phyloP scores from a whole-genome alignment of 2,329 filamentous ascomycete genomes.

The Hypoxylon sp. region DNA sequence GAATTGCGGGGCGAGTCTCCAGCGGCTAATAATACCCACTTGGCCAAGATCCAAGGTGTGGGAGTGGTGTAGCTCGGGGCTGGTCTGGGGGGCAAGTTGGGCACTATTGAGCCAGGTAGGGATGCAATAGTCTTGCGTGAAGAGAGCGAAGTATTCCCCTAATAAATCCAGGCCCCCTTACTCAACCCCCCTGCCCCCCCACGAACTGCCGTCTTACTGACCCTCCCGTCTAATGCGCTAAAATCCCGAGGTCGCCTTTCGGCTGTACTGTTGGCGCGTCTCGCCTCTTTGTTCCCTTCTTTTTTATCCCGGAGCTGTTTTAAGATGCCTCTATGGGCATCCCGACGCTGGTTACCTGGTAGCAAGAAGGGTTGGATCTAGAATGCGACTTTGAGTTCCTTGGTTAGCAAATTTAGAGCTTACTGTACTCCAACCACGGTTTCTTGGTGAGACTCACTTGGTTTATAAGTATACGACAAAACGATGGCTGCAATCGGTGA shows the following conservation, averaged over 20 bases:
- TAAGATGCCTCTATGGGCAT: constrained; percentile 31
- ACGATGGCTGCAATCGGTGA: constrained; percentile 47
- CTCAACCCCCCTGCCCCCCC: constrained; percentile 27
- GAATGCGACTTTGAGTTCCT: constrained; percentile 28
- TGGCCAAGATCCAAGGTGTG: constrained; percentile 3
- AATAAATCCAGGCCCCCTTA: constrained; percentile 2
- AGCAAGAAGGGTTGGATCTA: constrained; percentile 25
- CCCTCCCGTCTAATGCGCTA: constrained; percentile 25
- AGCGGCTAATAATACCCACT: constrained; percentile 37
- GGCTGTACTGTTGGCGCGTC: constrained; percentile 39
- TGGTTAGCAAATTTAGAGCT: constrained; percentile 9
- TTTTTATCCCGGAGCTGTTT: constrained; percentile 13
- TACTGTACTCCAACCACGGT: constrained; percentile 6
- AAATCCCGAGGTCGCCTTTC: constrained; percentile 44
- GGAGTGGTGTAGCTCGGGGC: not conserved
- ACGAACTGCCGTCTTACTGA: constrained; percentile 41
- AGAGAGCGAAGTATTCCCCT: not conserved
- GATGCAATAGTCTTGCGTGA: not conserved
- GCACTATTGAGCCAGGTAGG: not conserved
- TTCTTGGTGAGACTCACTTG: constrained; percentile 12
- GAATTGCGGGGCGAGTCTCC: constrained; percentile 39
- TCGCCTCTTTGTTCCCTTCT: constrained; percentile 6
- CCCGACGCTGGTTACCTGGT: constrained; percentile 9
- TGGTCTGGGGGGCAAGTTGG: not conserved
- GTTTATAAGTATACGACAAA: constrained; percentile 2